phyloP scores from a whole-genome alignment of 345 rosid genomes.

The Turnera subulata region DNA sequence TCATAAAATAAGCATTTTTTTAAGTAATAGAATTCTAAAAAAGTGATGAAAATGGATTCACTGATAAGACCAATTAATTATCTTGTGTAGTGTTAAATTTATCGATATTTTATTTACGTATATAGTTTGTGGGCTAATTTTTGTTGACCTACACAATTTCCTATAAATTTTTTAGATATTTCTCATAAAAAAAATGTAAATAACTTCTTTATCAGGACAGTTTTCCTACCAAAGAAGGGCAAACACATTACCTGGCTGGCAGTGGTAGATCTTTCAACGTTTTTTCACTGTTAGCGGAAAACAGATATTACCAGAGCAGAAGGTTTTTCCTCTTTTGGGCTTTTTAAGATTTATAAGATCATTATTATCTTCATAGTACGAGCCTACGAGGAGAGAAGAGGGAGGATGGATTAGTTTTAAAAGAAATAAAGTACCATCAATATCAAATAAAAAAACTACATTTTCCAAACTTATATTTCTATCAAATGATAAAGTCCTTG shows the following conservation, averaged over 20 bases:
- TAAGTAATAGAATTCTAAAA: too few species aligned
- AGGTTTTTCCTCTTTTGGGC: slow-evolving; percentile 13
- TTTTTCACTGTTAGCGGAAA: slow-evolving; percentile 35
- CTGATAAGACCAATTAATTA: too few species aligned
- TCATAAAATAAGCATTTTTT: too few species aligned
- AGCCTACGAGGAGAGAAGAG: neutral
- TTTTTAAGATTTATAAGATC: too few species aligned
- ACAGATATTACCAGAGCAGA: neutral
- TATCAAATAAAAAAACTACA: too few species aligned
- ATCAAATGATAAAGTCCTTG: slow-evolving; percentile 1
- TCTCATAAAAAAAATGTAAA: too few species aligned
- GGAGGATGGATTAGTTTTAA: neutral
- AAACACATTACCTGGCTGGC: slow-evolving; percentile 28
- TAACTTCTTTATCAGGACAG: neutral
- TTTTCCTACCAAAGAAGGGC: neutral
- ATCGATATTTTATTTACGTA: too few species aligned
- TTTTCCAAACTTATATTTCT: too few species aligned
- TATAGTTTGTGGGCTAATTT: too few species aligned
- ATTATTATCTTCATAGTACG: neutral
- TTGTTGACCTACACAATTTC: neutral
- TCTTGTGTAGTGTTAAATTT: too few species aligned
- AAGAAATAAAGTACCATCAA: neutral
- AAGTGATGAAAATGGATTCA: too few species aligned
- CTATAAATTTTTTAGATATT: neutral
- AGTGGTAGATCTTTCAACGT: too few species aligned